A percentile compares a stretch with the other conserved stretches of the same genome.
phyloP scores from a whole-genome alignment of 192 early-diverging fungal genomes.

The Backusella westeae region DNA sequence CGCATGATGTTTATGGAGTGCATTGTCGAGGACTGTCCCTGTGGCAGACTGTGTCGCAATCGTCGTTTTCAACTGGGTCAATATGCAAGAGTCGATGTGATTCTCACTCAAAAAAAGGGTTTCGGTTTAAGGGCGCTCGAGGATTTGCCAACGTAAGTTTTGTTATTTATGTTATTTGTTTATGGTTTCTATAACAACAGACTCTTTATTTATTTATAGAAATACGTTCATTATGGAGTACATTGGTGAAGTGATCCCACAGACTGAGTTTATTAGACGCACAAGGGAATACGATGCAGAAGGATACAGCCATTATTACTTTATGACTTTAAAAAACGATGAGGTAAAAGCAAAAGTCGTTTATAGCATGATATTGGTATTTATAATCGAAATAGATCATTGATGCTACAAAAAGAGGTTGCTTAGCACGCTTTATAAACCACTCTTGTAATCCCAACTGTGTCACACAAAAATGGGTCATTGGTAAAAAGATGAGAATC shows the following conservation, averaged over 20 bases:
- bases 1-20: slow-evolving; percentile 90
- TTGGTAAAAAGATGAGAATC: slow-evolving; percentile 84
- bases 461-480: slow-evolving; percentile 95
- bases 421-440: slow-evolving; percentile 95
- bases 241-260: slow-evolving; percentile 89
- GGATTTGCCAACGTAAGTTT: slow-evolving; percentile 57
- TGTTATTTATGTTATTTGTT: neutral
- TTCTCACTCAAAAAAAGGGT: slow-evolving; percentile 89
- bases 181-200: neutral
- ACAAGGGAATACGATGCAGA: slow-evolving; percentile 75
- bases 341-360: slow-evolving; percentile 50
- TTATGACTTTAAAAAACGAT: slow-evolving; percentile 90
- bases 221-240: slow-evolving; percentile 95
- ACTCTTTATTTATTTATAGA: slow-evolving; percentile 32
- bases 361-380: neutral
- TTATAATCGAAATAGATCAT: slow-evolving; percentile 65
- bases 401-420: slow-evolving; percentile 91
- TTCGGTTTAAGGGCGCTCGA: slow-evolving; percentile 79
- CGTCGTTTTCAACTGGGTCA: slow-evolving; percentile 84
- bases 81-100: slow-evolving; percentile 83
- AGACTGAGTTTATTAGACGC: slow-evolving; percentile 76
- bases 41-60: slow-evolving; percentile 85
- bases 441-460: slow-evolving; percentile 97
- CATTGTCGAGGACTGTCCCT: slow-evolving; percentile 82
- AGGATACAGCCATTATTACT: slow-evolving; percentile 93